A percentile compares a stretch with the other conserved stretches of the same genome.
phyloP scores from a whole-genome alignment of 805 yeast species.

The Lipomyces orientalis region DNA sequence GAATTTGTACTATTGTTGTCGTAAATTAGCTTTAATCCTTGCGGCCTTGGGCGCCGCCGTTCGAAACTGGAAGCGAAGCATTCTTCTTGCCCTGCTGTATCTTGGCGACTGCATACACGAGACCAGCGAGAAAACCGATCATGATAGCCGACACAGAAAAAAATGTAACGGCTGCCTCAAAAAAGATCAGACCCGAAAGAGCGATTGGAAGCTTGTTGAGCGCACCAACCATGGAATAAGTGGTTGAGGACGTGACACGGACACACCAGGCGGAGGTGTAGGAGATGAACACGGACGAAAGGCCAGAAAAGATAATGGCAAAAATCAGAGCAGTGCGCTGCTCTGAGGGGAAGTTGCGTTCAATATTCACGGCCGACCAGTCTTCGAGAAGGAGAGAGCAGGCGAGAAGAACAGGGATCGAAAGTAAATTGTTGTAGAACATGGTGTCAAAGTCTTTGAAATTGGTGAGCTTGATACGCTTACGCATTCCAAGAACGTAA shows the following conservation, averaged over 20 bases:
- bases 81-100: slow-evolving; percentile 71
- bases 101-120: slow-evolving; percentile 94
- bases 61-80: slow-evolving; percentile 30
- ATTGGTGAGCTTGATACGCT: slow-evolving; percentile 94
- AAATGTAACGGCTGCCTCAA: slow-evolving; percentile 93
- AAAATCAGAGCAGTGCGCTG: slow-evolving; percentile 70
- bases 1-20: neutral
- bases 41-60: slow-evolving; percentile 22
- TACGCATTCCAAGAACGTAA: slow-evolving; percentile 93
- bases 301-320: slow-evolving; percentile 91
- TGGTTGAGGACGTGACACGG: slow-evolving; percentile 97
- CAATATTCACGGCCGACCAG: slow-evolving; percentile 85
- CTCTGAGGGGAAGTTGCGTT: slow-evolving; percentile 76
- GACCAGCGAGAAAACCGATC: slow-evolving; percentile 93
- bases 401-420: slow-evolving; percentile 83
- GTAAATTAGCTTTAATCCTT: slow-evolving; percentile 29
- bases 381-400: slow-evolving; percentile 84
- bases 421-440: slow-evolving; percentile 95
- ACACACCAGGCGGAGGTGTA: slow-evolving; percentile 99
- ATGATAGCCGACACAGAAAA: slow-evolving; percentile 88
- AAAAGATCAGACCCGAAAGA: slow-evolving; percentile 89
- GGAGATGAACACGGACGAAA: slow-evolving; percentile 94
- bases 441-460: slow-evolving; percentile 74
- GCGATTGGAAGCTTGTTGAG: slow-evolving; percentile 98
- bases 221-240: slow-evolving; percentile 99